Conservation (phyloP, 139 green algal genomes). For the Gonium pectorale region DNA sequence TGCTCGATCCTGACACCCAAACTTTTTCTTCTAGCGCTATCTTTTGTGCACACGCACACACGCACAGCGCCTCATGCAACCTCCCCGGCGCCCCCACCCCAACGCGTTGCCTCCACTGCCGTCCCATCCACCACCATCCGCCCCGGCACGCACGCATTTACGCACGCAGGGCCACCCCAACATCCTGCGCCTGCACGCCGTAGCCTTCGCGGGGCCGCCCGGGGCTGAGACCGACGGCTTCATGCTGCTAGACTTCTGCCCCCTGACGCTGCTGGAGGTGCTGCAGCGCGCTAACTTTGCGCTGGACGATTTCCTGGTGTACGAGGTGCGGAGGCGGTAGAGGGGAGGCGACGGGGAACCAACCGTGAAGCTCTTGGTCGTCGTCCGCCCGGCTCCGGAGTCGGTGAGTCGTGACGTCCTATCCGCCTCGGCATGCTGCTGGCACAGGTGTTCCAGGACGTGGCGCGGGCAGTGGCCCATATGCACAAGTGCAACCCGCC, state of each 20-base stretch:
- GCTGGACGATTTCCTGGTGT: slow-evolving; percentile 63
- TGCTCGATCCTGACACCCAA: too few species aligned
- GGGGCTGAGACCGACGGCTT: slow-evolving; percentile 78
- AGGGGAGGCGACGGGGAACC: too few species aligned
- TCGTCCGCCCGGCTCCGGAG: too few species aligned
- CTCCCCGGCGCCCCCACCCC: neutral
- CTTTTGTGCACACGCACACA: too few species aligned
- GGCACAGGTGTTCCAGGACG: slow-evolving; percentile 73
- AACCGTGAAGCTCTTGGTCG: too few species aligned
- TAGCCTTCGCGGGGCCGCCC: slow-evolving; percentile 65
- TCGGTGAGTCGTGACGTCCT: too few species aligned
- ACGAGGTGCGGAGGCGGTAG: neutral
- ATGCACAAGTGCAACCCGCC: slow-evolving; percentile 85
- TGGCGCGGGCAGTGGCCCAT: slow-evolving; percentile 76
- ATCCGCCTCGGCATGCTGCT: too few species aligned
- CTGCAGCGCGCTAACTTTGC: slow-evolving; percentile 55
- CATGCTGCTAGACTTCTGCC: slow-evolving; percentile 87
- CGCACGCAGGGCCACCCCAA: slow-evolving; percentile 58
- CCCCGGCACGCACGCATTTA: neutral
- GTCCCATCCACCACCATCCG: neutral
- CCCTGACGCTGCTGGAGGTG: slow-evolving; percentile 71
- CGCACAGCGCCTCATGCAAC: too few species aligned
- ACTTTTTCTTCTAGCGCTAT: too few species aligned
- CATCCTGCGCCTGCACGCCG: slow-evolving; percentile 75
- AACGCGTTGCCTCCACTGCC: neutral